Conservation (phyloP, 2,329 filamentous ascomycete genomes). For the Chaetomiaceae sp. region DNA sequence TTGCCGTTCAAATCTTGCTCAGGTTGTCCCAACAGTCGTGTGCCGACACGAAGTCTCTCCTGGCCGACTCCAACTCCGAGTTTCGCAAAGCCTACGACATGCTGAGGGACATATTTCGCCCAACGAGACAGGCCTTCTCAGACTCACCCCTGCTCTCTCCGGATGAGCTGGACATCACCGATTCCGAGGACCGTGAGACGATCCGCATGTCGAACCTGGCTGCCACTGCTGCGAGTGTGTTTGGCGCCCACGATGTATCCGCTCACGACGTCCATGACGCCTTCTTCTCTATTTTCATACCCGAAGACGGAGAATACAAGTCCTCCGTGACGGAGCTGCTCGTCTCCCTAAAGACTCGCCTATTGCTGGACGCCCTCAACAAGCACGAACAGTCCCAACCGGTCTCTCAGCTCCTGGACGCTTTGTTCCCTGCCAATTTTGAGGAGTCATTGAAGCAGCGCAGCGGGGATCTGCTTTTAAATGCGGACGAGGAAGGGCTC, state of each 20-base stretch:
- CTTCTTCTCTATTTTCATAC: conserved; percentile 43
- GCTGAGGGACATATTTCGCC: conserved; percentile 32
- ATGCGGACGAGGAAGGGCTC: conserved; percentile 47
- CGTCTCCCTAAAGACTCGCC: conserved; percentile 45
- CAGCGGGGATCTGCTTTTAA: conserved; percentile 45
- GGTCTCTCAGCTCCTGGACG: conserved; percentile 47
- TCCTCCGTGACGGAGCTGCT: conserved; percentile 40
- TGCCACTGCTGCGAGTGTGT: conserved; percentile 40
- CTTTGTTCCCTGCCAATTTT: conserved; percentile 54
- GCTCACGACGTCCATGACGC: conserved; percentile 42
- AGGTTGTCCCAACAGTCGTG: conserved; percentile 34
- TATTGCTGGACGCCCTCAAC: conserved; percentile 51
- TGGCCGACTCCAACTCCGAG: conserved; percentile 32
- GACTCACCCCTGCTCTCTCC: conserved; percentile 32
- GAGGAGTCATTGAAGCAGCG: conserved; percentile 43
- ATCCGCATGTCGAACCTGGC: conserved; percentile 48
- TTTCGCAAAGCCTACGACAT: conserved; percentile 34
- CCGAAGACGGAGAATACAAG: conserved; percentile 36
- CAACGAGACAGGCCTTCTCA: conserved; percentile 34
- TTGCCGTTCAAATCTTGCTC: conserved; percentile 37
- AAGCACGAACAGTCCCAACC: conserved; percentile 41
- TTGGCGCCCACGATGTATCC: conserved; percentile 37
- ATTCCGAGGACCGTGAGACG: conserved; percentile 36
- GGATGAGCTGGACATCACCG: conserved; percentile 38
- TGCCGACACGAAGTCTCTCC: conserved; percentile 28